Evolutionary conservation across 2,329 filamentous ascomycete genomes (phyloP), one percentile per base, ranked within the genome.

Genomic region (Fusarium secorum): DNA sequence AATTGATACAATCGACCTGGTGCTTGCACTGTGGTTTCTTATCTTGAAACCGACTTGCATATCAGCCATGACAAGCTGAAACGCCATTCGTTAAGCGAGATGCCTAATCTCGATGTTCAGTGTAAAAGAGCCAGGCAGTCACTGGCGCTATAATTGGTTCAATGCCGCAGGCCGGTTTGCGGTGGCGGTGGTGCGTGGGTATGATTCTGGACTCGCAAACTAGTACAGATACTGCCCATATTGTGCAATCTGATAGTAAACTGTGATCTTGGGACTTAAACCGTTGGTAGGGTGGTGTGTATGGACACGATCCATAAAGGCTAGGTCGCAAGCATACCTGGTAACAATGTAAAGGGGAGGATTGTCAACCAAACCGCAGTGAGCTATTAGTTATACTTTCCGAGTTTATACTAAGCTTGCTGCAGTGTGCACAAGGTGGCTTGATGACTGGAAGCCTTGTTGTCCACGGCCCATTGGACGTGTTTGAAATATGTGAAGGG

Each of bases 51-150:
- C 45, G 44, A 24, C 35, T 53, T 57, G 68, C 42, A 45, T 55
- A 49, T 18, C 17, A 11, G 35, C 48, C 46, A 51, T 24, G n/a
- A 38, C 48, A 54, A 57, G 45, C 36, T 38, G 20, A 38, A 30
- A 38, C 51, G 36, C 41, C 41, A 38, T 53, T 36, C 38, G 20
- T n/a, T 69, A 63, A 70, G 60, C 60, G 61, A 59, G n/a, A 54
- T 59, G 65, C 45, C 41, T 63, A 63, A 70, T 66, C 30, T 59
- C 48, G 41, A 60, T 51, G 49, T 33, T 55, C 15, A 32, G 36
- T 30, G 38, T 56, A 51, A 46, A 56, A 24, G 38, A 51, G n/a
- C 64, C 64, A 67, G 49, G 38, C 57, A 46, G 22, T 17, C 42
- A 49, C 15, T 36, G 51, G 48, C 33, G 38, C 30, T 42, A 36